Evolutionary conservation across 225 moss, liverwort and hornwort genomes (phyloP).

Genomic region (Pleurozium schreberi): DNA sequence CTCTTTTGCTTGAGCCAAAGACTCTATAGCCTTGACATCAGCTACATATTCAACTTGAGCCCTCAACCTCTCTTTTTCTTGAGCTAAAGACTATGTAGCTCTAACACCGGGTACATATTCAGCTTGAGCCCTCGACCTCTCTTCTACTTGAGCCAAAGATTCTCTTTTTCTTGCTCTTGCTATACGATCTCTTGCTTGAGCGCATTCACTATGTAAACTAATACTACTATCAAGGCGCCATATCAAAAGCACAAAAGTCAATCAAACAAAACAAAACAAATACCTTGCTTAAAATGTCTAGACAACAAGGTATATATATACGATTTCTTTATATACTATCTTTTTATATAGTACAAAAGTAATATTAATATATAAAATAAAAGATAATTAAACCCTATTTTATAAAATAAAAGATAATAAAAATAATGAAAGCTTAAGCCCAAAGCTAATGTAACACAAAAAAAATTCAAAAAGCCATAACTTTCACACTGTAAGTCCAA

Average conservation of each 20-base stretch:
- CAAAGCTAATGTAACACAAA: not conserved
- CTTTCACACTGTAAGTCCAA: not conserved
- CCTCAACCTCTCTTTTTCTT: not conserved
- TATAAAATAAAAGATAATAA: no score
- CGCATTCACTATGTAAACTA: fast-evolving
- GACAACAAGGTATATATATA: not conserved
- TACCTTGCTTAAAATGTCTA: not conserved
- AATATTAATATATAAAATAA: no score
- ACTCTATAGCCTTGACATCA: no score
- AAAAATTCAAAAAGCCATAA: no score
- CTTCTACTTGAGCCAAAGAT: not conserved
- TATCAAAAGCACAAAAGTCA: not conserved
- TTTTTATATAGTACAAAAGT: not conserved
- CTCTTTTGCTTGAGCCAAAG: no score
- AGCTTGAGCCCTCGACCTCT: no score
- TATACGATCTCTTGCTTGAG: not conserved
- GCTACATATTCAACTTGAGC: no score
- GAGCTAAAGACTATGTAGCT: no score
- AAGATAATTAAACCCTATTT: no score
- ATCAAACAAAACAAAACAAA: no score
- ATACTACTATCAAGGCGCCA: fast-evolving
- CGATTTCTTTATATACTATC: not conserved
- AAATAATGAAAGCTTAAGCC: not conserved
- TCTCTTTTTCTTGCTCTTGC: not conserved
- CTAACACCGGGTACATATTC: no score